Evolutionary conservation across 495 filamentous ascomycete species (phyloP).

Genomic region (Lophium mytilinum): DNA sequence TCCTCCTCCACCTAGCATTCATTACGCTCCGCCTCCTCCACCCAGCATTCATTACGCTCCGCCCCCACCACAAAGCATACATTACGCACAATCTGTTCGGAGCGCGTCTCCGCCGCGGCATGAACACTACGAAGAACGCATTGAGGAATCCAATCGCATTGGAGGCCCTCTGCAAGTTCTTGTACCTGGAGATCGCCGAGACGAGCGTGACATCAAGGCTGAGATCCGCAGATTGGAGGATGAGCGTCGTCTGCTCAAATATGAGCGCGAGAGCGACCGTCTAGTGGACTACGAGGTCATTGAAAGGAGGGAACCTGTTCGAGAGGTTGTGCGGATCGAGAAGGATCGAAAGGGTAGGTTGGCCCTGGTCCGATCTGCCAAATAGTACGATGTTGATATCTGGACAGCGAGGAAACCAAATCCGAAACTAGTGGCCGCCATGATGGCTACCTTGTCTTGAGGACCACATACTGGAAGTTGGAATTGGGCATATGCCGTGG

Average conservation of each 20-base stretch:
- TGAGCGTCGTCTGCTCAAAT: slow-evolving; percentile 36
- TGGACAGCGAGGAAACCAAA: slow-evolving; percentile 38
- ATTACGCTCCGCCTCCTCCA: slow-evolving; percentile 14
- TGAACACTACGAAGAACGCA: slow-evolving; percentile 32
- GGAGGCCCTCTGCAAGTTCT: slow-evolving; percentile 39
- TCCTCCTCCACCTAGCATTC: slow-evolving; percentile 9
- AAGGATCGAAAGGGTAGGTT: slow-evolving; percentile 85
- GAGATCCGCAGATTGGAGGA: slow-evolving; percentile 52
- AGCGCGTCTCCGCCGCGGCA: slow-evolving; percentile 23
- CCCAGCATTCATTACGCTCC: slow-evolving; percentile 18
- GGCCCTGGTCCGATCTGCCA: slow-evolving; percentile 50
- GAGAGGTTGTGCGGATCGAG: slow-evolving; percentile 57
- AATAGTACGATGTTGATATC: slow-evolving; percentile 43
- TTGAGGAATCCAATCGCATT: slow-evolving; percentile 41
- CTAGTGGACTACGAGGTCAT: slow-evolving; percentile 44
- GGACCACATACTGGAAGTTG: not conserved
- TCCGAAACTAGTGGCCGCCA: slow-evolving; percentile 58
- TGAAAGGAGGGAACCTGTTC: slow-evolving; percentile 41
- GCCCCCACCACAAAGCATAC: slow-evolving; percentile 9
- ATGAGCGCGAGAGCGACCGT: slow-evolving; percentile 39
- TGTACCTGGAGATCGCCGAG: slow-evolving; percentile 42
- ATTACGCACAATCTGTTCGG: slow-evolving; percentile 22
- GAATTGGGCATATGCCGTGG: too few relatives aligned
- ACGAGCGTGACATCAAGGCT: slow-evolving; percentile 49
- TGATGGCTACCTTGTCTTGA: slow-evolving; percentile 71